Evolutionary conservation across 129 eudicot species (phyloP).

Genomic region (Artemisia tridentata): DNA sequence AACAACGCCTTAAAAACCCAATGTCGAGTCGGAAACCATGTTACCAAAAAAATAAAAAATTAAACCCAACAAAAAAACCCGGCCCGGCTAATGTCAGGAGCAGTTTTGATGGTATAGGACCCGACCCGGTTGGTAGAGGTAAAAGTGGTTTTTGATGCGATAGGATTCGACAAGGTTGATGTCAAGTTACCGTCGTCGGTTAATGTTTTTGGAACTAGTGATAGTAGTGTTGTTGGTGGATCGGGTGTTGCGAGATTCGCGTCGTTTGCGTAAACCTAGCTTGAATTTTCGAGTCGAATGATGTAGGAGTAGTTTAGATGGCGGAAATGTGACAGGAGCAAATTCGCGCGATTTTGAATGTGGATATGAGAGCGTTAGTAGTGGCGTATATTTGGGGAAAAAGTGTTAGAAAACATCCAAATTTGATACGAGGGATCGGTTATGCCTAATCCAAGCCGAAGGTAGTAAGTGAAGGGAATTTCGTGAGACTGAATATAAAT

Average conservation of each 20-base stretch:
- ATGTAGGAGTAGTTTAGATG: conserved; percentile 14
- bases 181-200: conserved; percentile 30
- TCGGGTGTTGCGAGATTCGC: conserved; percentile 38
- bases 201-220: conserved; percentile 6
- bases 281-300: conserved; percentile 45
- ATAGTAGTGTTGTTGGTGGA: conserved; percentile 31
- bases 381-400: too few relatives aligned
- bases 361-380: not conserved
- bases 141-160: too few relatives aligned
- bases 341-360: conserved; percentile 5
- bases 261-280: conserved; percentile 34
- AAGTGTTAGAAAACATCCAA: not conserved
- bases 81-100: not conserved
- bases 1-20: too few relatives aligned
- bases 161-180: not conserved
- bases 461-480: conserved; percentile 64
- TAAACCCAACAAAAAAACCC: not conserved
- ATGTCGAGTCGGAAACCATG: too few relatives aligned
- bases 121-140: not conserved
- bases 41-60: too few relatives aligned
- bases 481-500: conserved; percentile 85
- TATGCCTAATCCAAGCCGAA: conserved; percentile 35
- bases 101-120: too few relatives aligned
- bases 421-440: conserved; percentile 21
- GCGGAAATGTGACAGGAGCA: not conserved